Evolutionary conservation across 1,284 basidiomycete species (phyloP).

Genomic region (Malassezia caprae): DNA sequence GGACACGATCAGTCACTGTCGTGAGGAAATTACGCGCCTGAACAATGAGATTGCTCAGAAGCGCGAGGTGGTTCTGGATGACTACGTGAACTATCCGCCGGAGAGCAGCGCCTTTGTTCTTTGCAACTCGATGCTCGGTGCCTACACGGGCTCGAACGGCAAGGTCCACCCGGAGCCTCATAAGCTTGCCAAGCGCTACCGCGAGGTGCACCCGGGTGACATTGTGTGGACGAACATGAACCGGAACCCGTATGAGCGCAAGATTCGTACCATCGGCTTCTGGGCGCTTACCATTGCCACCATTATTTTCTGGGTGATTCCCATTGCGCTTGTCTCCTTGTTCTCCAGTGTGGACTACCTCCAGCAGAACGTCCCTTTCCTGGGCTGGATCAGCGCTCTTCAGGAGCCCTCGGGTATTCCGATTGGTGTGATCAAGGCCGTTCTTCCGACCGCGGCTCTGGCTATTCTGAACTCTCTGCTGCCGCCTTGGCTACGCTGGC

Average conservation of each 20-base stretch:
- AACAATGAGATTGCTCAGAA: constrained; percentile 53
- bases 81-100: constrained; percentile 55
- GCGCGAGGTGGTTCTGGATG: constrained; percentile 58
- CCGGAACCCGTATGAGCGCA: constrained; percentile 78
- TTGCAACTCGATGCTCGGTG: constrained; percentile 80
- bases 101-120: constrained; percentile 63
- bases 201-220: constrained; percentile 52
- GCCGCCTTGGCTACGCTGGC: constrained; percentile 69
- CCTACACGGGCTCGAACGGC: constrained; percentile 29
- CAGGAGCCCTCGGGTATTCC: constrained; percentile 42
- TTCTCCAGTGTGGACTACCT: constrained; percentile 71
- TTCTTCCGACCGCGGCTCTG: constrained; percentile 70
- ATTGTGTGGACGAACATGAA: constrained; percentile 80
- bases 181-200: constrained; percentile 35
- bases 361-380: constrained; percentile 59
- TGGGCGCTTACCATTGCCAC: constrained; percentile 56
- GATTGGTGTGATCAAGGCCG: constrained; percentile 64
- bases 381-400: constrained; percentile 71
- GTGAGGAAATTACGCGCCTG: constrained; percentile 55
- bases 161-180: constrained; percentile 37
- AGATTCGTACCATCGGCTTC: constrained; percentile 53
- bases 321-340: constrained; percentile 65
- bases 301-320: constrained; percentile 56
- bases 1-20: constrained; percentile 77
- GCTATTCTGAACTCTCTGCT: constrained; percentile 83